Evolutionary conservation across 2,329 filamentous ascomycete species (phyloP).

Genomic region (Apiospora marii): DNA sequence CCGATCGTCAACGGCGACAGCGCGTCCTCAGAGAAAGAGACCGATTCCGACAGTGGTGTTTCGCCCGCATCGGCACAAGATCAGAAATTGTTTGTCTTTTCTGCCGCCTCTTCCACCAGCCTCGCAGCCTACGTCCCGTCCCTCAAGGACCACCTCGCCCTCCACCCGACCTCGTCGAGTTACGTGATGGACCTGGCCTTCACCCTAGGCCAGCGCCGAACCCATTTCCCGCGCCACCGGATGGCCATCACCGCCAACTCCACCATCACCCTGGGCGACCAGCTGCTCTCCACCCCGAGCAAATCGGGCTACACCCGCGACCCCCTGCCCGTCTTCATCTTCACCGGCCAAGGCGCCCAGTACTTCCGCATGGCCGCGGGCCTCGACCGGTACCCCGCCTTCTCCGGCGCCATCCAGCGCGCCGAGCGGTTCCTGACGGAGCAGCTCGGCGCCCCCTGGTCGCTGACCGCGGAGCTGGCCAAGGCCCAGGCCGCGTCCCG

Average conservation of each 20-base stretch:
- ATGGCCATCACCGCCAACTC: conserved; percentile 32
- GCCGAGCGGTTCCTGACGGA: conserved; percentile 24
- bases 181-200: conserved; percentile 35
- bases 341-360: conserved; percentile 49
- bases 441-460: conserved; percentile 31
- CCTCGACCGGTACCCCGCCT: conserved; percentile 32
- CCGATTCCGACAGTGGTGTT: not conserved
- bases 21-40: too few relatives aligned
- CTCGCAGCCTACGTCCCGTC: not conserved
- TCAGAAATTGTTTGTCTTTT: not conserved
- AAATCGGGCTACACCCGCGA: conserved; percentile 27
- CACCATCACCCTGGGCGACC: conserved; percentile 32
- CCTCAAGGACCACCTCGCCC: not conserved
- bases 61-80: not conserved
- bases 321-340: conserved; percentile 34
- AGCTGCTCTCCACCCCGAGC: conserved; percentile 24
- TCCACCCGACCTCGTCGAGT: not conserved
- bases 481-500: conserved; percentile 31
- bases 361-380: conserved; percentile 45
- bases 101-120: not conserved
- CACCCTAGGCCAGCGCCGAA: conserved; percentile 41
- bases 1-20: too few relatives aligned
- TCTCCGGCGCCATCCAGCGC: conserved; percentile 30
- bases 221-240: conserved; percentile 35
- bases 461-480: conserved; percentile 21